Conservation (phyloP, 257 asterid species). For the Anisodus tanguticus region DNA sequence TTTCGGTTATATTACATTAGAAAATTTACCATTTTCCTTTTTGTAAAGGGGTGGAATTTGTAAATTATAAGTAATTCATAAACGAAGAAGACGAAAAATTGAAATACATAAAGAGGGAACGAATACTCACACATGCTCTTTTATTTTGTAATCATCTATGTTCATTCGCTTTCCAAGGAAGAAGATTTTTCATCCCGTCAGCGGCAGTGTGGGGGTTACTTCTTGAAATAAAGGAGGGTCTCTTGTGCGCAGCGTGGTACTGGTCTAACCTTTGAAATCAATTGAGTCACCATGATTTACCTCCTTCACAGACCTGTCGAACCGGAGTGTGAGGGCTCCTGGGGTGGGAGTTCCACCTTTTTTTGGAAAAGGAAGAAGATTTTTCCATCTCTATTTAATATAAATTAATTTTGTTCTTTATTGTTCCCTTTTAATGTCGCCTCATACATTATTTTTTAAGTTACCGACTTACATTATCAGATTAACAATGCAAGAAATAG, state of each 20-base stretch:
- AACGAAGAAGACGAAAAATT: neutral
- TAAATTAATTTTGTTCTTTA: neutral
- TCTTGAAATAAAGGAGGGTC: too few species aligned
- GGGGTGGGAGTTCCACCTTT: too few species aligned
- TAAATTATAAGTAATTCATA: neutral
- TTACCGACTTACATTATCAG: neutral
- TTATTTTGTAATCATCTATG: neutral
- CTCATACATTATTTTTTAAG: neutral
- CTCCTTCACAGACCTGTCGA: too few species aligned
- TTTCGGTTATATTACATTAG: neutral
- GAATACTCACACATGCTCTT: constrained; percentile 14
- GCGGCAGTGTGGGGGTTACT: too few species aligned
- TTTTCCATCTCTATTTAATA: neutral
- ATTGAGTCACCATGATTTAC: too few species aligned
- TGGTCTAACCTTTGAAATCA: too few species aligned
- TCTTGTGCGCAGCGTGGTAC: too few species aligned
- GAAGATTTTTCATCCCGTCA: neutral
- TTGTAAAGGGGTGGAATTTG: neutral
- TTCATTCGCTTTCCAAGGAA: neutral
- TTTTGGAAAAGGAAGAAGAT: neutral
- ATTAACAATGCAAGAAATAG: neutral
- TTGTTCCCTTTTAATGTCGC: neutral
- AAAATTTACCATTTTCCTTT: neutral
- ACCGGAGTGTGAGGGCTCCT: too few species aligned
- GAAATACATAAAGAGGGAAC: constrained; percentile 8